Percentiles rank a stretch among this genome's conserved stretches.
Evolutionary conservation across 2,329 filamentous ascomycete genomes (phyloP).

Genomic region (Arthroderma uncinatum): DNA sequence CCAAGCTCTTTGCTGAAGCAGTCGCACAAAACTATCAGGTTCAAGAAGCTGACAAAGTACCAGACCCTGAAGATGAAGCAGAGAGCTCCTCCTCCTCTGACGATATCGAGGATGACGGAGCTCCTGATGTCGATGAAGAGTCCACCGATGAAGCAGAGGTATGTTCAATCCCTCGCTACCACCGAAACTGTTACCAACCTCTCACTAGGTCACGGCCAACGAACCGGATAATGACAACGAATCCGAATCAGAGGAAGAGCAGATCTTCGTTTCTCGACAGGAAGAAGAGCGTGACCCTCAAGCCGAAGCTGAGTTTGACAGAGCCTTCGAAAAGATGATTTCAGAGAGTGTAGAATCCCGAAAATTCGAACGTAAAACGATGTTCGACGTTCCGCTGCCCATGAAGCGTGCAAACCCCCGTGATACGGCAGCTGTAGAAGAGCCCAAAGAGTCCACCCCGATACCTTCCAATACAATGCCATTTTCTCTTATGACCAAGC

Average conservation of each 20-base stretch:
- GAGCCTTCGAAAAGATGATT: slow-evolving; percentile 98
- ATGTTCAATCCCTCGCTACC: slow-evolving; percentile 8
- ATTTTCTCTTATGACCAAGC: slow-evolving; percentile 91
- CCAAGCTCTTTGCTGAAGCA: slow-evolving; percentile 72
- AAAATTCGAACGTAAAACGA: slow-evolving; percentile 86
- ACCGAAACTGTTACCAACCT: background rate
- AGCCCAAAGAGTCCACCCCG: slow-evolving; percentile 25
- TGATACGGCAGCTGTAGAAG: slow-evolving; percentile 40
- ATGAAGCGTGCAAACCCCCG: slow-evolving; percentile 58
- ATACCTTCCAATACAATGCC: slow-evolving; percentile 61
- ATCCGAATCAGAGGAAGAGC: slow-evolving; percentile 65
- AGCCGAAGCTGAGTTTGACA: slow-evolving; percentile 92
- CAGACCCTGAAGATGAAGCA: slow-evolving; percentile 61
- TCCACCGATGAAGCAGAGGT: slow-evolving; percentile 41
- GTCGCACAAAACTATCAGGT: slow-evolving; percentile 81
- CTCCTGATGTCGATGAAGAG: slow-evolving; percentile 47
- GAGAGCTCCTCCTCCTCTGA: slow-evolving; percentile 67
- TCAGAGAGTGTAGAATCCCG: slow-evolving; percentile 89
- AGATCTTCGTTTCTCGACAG: slow-evolving; percentile 81
- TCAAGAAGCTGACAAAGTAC: slow-evolving; percentile 56
- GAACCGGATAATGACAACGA: slow-evolving; percentile 34
- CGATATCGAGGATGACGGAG: slow-evolving; percentile 52
- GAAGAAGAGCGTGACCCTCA: slow-evolving; percentile 87
- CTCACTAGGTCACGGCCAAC: slow-evolving; percentile 11
- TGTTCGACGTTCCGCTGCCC: slow-evolving; percentile 95